Conservation (phyloP, 371 early-diverging fungal genomes). For the Batkoa obscura region DNA sequence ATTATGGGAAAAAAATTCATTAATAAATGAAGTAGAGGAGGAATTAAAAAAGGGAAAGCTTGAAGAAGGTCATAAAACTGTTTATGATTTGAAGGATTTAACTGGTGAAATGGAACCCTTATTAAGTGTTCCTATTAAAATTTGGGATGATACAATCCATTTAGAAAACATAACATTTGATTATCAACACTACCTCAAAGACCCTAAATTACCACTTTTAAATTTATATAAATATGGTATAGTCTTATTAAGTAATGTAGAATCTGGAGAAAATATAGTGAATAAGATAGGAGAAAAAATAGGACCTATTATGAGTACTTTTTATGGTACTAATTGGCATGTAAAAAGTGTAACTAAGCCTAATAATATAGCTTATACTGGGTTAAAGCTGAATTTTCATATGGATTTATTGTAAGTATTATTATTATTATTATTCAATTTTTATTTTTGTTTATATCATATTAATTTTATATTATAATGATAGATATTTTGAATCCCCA, state of each 20-base stretch:
- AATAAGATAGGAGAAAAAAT: slow-evolving; percentile 43
- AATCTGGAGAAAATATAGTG: slow-evolving; percentile 27
- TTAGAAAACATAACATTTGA: slow-evolving; percentile 26
- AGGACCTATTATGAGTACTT: slow-evolving; percentile 55
- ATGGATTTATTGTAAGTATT: slow-evolving; percentile 72
- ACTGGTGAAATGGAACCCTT: no score
- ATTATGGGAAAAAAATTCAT: slow-evolving; percentile 13
- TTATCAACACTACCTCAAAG: slow-evolving; percentile 41
- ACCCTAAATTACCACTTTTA: slow-evolving; percentile 27
- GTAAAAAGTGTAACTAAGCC: slow-evolving; percentile 59
- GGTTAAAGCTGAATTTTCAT: slow-evolving; percentile 62
- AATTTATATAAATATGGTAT: slow-evolving; percentile 50
- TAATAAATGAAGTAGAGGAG: slow-evolving; percentile 20
- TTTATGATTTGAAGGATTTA: no score
- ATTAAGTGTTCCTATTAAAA: no score
- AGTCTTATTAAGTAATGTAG: slow-evolving; percentile 48
- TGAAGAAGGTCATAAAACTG: slow-evolving; percentile 16
- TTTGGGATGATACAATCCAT: slow-evolving; percentile 14
- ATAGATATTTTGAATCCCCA: slow-evolving; percentile 58
- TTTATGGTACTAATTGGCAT: slow-evolving; percentile 71
- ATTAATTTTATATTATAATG: not conserved
- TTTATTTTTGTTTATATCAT: slow-evolving; percentile 25
- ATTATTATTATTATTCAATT: slow-evolving; percentile 4
- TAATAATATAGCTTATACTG: slow-evolving; percentile 78
- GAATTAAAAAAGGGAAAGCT: slow-evolving; percentile 11